A percentile compares a stretch with the other conserved stretches of the same genome.
These are phyloP conservation scores for Blakeslea trispora DNA, from an alignment of 371 early-diverging fungal species.

Conservation along the genomic window DNA sequence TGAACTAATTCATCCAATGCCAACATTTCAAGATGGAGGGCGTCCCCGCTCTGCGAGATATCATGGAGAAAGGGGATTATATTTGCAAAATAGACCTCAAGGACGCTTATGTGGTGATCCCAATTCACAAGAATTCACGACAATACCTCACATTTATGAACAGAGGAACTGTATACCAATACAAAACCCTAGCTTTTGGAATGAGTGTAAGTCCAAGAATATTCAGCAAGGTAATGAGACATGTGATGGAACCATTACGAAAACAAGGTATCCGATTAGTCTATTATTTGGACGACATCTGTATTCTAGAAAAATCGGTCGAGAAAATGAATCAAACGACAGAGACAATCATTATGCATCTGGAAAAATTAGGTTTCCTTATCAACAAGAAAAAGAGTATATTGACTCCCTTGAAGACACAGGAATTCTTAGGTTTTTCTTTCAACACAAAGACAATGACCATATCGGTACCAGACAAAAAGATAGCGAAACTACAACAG, in stretches of 20 bases:
- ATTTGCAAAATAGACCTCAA: constrained; percentile 17
- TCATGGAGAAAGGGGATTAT: constrained; percentile 10
- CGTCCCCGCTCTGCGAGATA: constrained; percentile 6
- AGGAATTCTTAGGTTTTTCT: constrained; percentile 15
- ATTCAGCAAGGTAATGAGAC: constrained; percentile 2
- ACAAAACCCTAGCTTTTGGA: constrained; percentile 15
- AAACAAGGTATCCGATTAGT: constrained; percentile 9
- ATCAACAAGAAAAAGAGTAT: constrained; percentile 15
- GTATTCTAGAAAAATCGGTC: constrained; percentile 3
- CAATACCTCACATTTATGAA: constrained; percentile 11
- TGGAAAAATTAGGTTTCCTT: constrained; percentile 11
- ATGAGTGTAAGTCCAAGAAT: constrained; percentile 14
- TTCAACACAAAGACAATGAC: constrained; percentile 15
- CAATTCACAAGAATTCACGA: constrained; percentile 6
- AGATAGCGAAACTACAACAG: neutral
- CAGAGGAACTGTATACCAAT: constrained; percentile 13
- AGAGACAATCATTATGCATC: neutral
- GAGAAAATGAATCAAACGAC: neutral
- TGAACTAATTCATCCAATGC: constrained; percentile 2
- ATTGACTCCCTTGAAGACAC: constrained; percentile 5
- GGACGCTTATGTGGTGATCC: constrained; percentile 10
- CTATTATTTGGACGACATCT: constrained; percentile 19
- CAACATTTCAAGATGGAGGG: constrained; percentile 22
- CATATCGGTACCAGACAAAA: neutral
- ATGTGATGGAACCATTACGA: constrained; percentile 7